Evolutionary conservation across 2,329 filamentous ascomycete genomes (phyloP), one percentile per base, ranked within the genome.

Genomic region (Arthrobotrys conoides): DNA sequence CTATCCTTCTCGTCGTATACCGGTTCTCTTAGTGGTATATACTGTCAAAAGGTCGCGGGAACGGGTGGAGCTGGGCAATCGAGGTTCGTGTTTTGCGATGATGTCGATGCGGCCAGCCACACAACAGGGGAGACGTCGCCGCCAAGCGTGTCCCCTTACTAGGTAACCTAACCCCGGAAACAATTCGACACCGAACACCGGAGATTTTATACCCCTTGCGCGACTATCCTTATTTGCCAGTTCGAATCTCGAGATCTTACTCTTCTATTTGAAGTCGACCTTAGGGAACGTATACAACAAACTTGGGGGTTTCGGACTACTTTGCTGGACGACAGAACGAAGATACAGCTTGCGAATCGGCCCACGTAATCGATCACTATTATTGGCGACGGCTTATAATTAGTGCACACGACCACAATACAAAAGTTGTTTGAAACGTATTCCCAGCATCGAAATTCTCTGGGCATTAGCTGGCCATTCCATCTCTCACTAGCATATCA

Each of bases 101-200:
- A 77, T 77, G 73, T 77, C 67, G 73, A 77, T 77, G 72, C 57
- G 53, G 73, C 73, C 73, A 77, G 73, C 73, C 71, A 75, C 72
- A 64, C 55, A 59, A 24, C 71, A 55, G 30, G 49, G 18, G 51
- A 68, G 38, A 53, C 46, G 46, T 65, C 44, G 41, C 63, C 55
- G 71, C 65, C 71, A 76, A 70, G 71, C 53, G 41, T 59, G 71
- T 69, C 48, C 16, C 57, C 65, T 70, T 76, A 27, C 20, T 51
- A 51, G 14, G 3, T 30, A 30, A 30, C 18, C 48, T 69, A 55
- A 76, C n/a, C 10, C 12, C 61, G 33, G 46, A 59, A 44, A 65
- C 49, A 46, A 70, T 20, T 22, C 8, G 55, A 63, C 44, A 22
- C 71, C 16, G 63, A 67, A 66, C 66, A 38, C 63, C 73, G 73